These are phyloP conservation scores for Geosmithia flava DNA, from an alignment of 2,329 filamentous ascomycete species.

Conservation along the genomic window DNA sequence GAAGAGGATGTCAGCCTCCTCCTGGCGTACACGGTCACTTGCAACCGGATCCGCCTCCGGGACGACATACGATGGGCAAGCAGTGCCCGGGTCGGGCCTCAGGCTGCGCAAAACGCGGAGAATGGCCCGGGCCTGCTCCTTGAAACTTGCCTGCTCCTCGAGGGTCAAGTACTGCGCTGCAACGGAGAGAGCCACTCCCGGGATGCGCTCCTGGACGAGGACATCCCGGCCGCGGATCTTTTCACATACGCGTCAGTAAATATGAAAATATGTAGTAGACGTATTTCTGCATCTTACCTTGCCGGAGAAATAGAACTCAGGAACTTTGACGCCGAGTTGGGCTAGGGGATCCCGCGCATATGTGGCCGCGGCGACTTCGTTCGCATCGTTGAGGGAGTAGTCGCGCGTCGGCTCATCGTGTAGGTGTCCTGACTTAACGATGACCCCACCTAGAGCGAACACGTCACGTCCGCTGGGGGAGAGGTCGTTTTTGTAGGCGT, in stretches of 20 bases:
- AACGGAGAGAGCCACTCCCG: slow-evolving; percentile 20
- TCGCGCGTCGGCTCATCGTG: slow-evolving; percentile 11
- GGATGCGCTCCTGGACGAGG: slow-evolving; percentile 23
- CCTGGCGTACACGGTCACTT: slow-evolving; percentile 12
- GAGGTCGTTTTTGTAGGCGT: slow-evolving; percentile 16
- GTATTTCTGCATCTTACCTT: slow-evolving; percentile 14
- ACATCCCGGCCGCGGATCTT: slow-evolving; percentile 21
- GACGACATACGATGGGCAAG: slow-evolving; percentile 10
- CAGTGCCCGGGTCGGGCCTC: slow-evolving; percentile 7
- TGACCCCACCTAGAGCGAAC: slow-evolving; percentile 25
- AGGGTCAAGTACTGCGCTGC: slow-evolving; percentile 21
- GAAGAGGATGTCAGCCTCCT: slow-evolving; percentile 21
- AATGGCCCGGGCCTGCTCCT: slow-evolving; percentile 19
- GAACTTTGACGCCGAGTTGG: slow-evolving; percentile 13
- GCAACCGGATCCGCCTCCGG: slow-evolving; percentile 7
- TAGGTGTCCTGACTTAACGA: slow-evolving; percentile 23
- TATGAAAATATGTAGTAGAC: not conserved
- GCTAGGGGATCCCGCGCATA: slow-evolving; percentile 15
- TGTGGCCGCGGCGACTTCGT: slow-evolving; percentile 21
- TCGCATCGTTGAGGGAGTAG: slow-evolving; percentile 26
- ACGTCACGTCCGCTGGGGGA: slow-evolving; percentile 22
- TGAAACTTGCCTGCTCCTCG: slow-evolving; percentile 18
- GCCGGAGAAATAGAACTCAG: slow-evolving; percentile 23
- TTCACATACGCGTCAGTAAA: not conserved
- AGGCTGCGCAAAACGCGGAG: slow-evolving; percentile 14